Evolutionary conservation across 192 early-diverging fungal genomes (phyloP), one percentile per base, ranked within the genome.

Genomic region (Spinellus fusiger): DNA sequence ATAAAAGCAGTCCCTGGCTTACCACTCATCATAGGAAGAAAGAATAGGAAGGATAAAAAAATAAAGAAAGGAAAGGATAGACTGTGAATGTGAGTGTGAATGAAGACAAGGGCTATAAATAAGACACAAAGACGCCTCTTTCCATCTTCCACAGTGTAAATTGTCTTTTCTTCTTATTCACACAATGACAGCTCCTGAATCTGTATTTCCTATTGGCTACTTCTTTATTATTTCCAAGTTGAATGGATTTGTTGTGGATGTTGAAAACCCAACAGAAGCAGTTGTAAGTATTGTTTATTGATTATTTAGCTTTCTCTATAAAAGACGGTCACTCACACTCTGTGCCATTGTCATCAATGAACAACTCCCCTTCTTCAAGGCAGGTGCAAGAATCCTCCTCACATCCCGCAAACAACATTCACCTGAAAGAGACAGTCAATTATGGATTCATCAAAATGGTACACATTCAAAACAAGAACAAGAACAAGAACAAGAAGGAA

Each of bases 391-490:
- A 16, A 51, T 66, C 34, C 15, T 66, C 5, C 59, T 59, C 56
- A 56, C 56, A 18, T 49, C 29, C 1, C 57, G 50, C 20, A 58
- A 59, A 13, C 47, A 47, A 22, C 26, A 27, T 15, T 59, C 55
- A 38, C 49, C 64, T 23, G 68, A 65, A 18, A 38, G 68, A 15
- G 68, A 70, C 47, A 64, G 48, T 31, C 68, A 70, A 32, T 58
- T 70, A 4, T 70, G 60, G 61, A 64, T 59, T 18, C 56, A 70
- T 18, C 63, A 65, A 26, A 31, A 69, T 56, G 67, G 62, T 54
- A 34, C 28, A 9, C 22, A 54, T 26, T 18, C 15, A 33, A 1
- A 9, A 31, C 15, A 54, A 18, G 13, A 32, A 8, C n/a, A n/a
- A n/a, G n/a, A n/a, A n/a, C n/a, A n/a, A n/a, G n/a, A n/a, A n/a